Evolutionary conservation across 2,329 filamentous ascomycete species (phyloP), one percentile per base, ranked within the genome.

Genomic region (Botrytis medusae): DNA sequence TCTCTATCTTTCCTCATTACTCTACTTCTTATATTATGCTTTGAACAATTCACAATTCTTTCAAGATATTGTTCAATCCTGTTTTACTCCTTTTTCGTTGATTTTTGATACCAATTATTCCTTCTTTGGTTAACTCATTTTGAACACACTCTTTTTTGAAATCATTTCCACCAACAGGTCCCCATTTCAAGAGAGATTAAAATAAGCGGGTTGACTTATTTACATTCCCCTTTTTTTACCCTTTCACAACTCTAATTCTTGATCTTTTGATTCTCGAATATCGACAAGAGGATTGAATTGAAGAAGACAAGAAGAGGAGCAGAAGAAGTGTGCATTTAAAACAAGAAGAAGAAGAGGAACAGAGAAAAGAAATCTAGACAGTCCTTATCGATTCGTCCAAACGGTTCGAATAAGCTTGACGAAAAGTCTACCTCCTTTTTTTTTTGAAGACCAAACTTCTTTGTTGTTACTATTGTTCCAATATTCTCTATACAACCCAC

Each of bases 381-480:
- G 46, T 68, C 46, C 25, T 68, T 68, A 57, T 68, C 64, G 48
- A 54, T 68, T 68, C 48, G 34, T 68, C 34, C n/a, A 20, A 42
- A 42, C 16, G 46, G 32, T 67, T n/a, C 34, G 51, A 57, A 29
- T 42, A 22, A 61, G 34, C 37, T 70, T 62, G 42, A 44, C 68
- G 37, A 44, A 44, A 44, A 61, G 37, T 70, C 32, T 29, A 70
- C 67, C 69, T 54, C 61, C 61, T 65, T 72, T 72, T 72, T 65
- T 72, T 72, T 72, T 65, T 22, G 32, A 57, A 29, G 57, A n/a
- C 46, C 67, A 67, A 42, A 67, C 60, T 67, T 72, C 70, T 72
- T 72, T 72, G 70, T 72, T 72, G 70, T 72, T 72, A 32, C 70
- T 72, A 72, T 72, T 72, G 70, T 72, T 65, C 60, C 37, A 62